Conservation (phyloP, 2,329 filamentous ascomycete genomes). For the Diaporthe sp. region DNA sequence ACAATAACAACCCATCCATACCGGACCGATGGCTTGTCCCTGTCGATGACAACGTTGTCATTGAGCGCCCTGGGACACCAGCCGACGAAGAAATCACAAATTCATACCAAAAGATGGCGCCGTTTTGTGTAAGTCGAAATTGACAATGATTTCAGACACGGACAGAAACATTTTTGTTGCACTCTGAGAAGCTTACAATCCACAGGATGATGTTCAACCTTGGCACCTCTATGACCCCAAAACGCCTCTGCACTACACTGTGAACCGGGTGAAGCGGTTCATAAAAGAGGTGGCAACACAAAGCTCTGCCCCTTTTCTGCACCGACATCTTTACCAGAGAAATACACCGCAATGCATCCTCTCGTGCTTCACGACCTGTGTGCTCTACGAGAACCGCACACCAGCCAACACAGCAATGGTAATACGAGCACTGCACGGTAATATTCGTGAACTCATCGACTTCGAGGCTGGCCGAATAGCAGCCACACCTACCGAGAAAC, state of each 20-base stretch:
- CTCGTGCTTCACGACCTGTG: conserved; percentile 49
- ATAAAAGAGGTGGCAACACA: neutral
- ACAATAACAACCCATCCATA: fast-evolving
- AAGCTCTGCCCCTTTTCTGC: neutral
- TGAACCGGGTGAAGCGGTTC: neutral
- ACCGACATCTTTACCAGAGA: neutral
- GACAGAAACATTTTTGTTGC: neutral
- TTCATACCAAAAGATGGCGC: conserved; percentile 13
- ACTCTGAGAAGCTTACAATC: neutral
- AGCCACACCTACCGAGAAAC: conserved; percentile 8
- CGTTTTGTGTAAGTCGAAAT: neutral
- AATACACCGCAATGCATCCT: conserved; percentile 40
- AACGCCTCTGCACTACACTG: neutral
- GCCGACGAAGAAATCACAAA: neutral
- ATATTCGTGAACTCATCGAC: neutral
- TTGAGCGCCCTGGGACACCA: neutral
- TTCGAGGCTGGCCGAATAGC: neutral
- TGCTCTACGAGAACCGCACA: conserved; percentile 51
- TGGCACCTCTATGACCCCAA: conserved; percentile 19
- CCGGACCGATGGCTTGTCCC: neutral
- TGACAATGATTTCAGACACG: fast-evolving
- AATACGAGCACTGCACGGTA: conserved; percentile 46
- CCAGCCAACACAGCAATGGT: conserved; percentile 48
- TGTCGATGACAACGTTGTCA: neutral
- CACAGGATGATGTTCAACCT: conserved; percentile 3